Evolutionary conservation across 108 stramenopile species (phyloP).

Genomic region (Fragilaria crotonensis): DNA sequence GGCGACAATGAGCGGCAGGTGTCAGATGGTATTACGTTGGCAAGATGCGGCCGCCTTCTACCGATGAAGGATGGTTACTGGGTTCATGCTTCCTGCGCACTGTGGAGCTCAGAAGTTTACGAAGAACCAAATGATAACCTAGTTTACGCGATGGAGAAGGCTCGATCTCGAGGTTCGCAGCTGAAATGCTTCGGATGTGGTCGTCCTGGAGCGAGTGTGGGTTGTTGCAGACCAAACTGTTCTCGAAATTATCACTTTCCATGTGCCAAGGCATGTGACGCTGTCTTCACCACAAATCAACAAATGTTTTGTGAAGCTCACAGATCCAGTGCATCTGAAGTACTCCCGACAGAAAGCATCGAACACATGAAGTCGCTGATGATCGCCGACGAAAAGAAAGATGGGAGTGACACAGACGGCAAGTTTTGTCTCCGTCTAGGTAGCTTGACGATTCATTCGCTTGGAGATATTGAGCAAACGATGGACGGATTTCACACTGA

Average conservation of each 20-base stretch:
- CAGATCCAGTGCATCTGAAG: constrained; percentile 21
- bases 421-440: constrained; percentile 38
- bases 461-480: constrained; percentile 47
- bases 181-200: constrained; percentile 71
- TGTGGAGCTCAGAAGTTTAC: constrained; percentile 65
- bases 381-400: constrained; percentile 33
- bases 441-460: constrained; percentile 38
- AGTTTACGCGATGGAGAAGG: constrained; percentile 45
- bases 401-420: constrained; percentile 12
- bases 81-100: constrained; percentile 58
- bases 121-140: constrained; percentile 36
- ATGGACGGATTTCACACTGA: constrained; percentile 50
- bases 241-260: constrained; percentile 52
- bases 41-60: constrained; percentile 42
- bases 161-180: constrained; percentile 50
- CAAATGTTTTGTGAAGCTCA: constrained; percentile 41
- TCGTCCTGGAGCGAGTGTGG: constrained; percentile 53
- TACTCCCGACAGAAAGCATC: constrained; percentile 25
- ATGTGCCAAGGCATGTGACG: constrained; percentile 49
- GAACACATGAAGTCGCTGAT: constrained; percentile 54
- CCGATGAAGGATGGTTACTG: constrained; percentile 52
- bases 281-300: constrained; percentile 41
- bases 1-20: constrained; percentile 10
- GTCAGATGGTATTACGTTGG: constrained; percentile 14
- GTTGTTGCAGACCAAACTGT: constrained; percentile 45